These are phyloP conservation scores for Amaranthus palmeri DNA, from an alignment of 148 eudicot species.

Conservation along the genomic window DNA sequence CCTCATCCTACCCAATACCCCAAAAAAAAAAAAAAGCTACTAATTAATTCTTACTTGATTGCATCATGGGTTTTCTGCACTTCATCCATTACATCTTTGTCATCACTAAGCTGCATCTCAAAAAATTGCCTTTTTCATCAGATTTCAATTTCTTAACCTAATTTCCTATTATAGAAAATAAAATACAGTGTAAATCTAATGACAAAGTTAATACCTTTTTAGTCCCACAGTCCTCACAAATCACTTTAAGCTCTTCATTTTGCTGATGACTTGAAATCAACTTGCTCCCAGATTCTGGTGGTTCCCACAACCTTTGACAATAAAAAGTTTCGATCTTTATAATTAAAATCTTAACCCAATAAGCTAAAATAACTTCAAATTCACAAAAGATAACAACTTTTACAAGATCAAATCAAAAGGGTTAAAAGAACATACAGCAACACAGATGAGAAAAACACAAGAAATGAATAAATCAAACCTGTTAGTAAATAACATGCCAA, in stretches of 20 bases:
- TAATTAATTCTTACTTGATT: slow-evolving; percentile 52
- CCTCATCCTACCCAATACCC: too few relatives aligned
- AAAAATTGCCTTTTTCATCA: slow-evolving; percentile 8
- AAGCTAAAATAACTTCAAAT: slow-evolving; percentile 3
- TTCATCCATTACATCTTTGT: slow-evolving; percentile 65
- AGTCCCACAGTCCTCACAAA: slow-evolving; percentile 65
- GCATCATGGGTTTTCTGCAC: slow-evolving; percentile 78
- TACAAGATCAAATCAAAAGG: slow-evolving; percentile 7
- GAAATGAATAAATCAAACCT: slow-evolving; percentile 34
- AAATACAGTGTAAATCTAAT: background rate
- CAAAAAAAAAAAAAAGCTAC: too few relatives aligned
- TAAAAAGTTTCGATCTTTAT: background rate
- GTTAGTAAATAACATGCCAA: slow-evolving; percentile 77
- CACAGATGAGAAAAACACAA: slow-evolving; percentile 15
- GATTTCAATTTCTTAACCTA: slow-evolving; percentile 8
- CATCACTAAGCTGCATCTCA: slow-evolving; percentile 42
- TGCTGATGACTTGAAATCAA: slow-evolving; percentile 49
- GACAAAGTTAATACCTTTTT: slow-evolving; percentile 40
- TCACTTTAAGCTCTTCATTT: slow-evolving; percentile 66
- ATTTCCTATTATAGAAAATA: background rate
- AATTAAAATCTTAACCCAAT: slow-evolving; percentile 19
- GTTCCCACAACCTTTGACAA: slow-evolving; percentile 47
- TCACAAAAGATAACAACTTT: background rate
- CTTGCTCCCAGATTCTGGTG: slow-evolving; percentile 59
- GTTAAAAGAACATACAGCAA: background rate